Conservation (phyloP, 257 asterid genomes). For the Coffea eugenioides region DNA sequence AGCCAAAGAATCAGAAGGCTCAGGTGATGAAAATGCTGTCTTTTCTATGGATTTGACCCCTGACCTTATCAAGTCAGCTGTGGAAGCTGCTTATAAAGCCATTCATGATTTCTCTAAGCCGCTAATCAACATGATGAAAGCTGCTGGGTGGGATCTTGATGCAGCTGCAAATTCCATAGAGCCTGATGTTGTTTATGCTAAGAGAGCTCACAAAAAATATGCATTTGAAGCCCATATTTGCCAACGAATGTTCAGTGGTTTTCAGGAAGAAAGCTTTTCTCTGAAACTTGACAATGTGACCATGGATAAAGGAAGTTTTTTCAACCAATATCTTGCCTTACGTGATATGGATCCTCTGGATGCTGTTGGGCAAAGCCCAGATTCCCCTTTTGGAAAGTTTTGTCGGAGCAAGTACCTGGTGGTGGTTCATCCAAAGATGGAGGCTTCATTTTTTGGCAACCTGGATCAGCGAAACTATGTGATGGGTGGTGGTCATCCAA, state of each 20-base stretch:
- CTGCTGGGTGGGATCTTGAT: constrained; percentile 99
- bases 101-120: constrained; percentile 98
- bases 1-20: constrained; percentile 68
- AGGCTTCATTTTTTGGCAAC: constrained; percentile 89
- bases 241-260: constrained; percentile 89
- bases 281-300: constrained; percentile 40
- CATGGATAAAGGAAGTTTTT: constrained; percentile 47
- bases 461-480: constrained; percentile 74
- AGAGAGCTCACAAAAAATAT: constrained; percentile 96
- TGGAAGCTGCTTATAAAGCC: constrained; percentile 76
- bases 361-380: constrained; percentile 73
- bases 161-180: constrained; percentile 92
- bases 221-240: constrained; percentile 96
- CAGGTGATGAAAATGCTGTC: constrained; percentile 50
- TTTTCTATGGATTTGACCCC: constrained; percentile 58
- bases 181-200: constrained; percentile 65
- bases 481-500: constrained; percentile 87
- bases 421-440: constrained; percentile 90
- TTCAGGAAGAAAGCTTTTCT: constrained; percentile 76
- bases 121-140: constrained; percentile 97
- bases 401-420: constrained; percentile 71
- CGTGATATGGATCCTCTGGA: constrained; percentile 87
- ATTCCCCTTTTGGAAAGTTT: constrained; percentile 69
- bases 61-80: constrained; percentile 70
- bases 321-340: constrained; percentile 66